Evolutionary conservation across 768 basidiomycete species (phyloP), one percentile per base, ranked within the genome.

Genomic region (Russula brevipes): DNA sequence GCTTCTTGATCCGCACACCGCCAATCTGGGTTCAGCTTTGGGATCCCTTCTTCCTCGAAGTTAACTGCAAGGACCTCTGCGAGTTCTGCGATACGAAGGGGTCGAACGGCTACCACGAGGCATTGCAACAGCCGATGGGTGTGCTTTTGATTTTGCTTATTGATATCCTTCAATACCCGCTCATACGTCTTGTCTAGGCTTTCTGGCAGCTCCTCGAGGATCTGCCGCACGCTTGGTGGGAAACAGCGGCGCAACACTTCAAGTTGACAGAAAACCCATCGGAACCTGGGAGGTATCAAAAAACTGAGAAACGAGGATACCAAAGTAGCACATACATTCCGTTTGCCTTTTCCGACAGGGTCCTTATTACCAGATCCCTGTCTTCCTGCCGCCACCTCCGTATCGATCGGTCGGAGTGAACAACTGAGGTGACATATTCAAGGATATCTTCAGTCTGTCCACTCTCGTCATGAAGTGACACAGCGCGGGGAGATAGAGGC

Each of bases 91-190:
- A 59, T 33, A 4, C 41, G 49, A 33, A 59, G 41, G 5, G 59
- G 59, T 9, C 33, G 59, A 24, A 33, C 16, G 19, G 50, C 51
- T 2, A 51, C 49, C 12, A 16, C 30, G 17, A 59, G 49, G 14
- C 50, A 59, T 45, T 59, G 59, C 3, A 59, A 10, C 16, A 59
- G 50, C 8, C 39, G 59, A 33, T 51, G 30, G 12, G 59, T 51
- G 14, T 36, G 39, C 9, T 30, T 6, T 41, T 17, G 33, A 11
- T 45, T 59, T 2, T 41, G 1, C 38, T 53, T 44, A 16, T 9
- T n/a, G 7, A 59, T 59, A 3, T 35, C 50, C 30, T 35, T 41
- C 59, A 59, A n/a, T n/a, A 59, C 17, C 11, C 41, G 50, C 39
- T 42, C 31, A 33, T 59, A 52, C 7, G 50, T 59, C 31, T 45